Percentiles rank a stretch among this genome's conserved stretches.
Evolutionary conservation across 371 early-diverging fungal genomes (phyloP).

Genomic region (Conidiobolus incongruus): DNA sequence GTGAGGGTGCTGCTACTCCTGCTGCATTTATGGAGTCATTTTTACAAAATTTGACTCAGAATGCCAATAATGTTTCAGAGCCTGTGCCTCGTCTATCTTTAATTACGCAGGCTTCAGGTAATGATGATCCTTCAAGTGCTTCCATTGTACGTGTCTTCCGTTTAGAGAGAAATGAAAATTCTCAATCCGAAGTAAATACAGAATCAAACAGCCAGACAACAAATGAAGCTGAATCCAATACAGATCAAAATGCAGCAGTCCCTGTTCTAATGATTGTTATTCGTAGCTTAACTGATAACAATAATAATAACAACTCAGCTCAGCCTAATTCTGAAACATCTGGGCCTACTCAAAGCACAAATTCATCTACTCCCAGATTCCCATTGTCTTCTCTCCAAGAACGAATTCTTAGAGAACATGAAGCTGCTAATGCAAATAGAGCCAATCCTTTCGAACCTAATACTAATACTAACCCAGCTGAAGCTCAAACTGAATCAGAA

Average conservation of each 20-base stretch:
- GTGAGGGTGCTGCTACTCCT: background rate
- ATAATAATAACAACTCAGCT: background rate
- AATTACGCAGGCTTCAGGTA: background rate
- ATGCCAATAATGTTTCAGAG: background rate
- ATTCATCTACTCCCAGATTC: background rate
- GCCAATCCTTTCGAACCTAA: background rate
- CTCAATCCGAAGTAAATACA: background rate
- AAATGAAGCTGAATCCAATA: background rate
- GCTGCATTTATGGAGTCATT: constrained; percentile 1
- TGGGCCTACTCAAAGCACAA: background rate
- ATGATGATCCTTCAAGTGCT: background rate
- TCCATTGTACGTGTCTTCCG: constrained; percentile 5
- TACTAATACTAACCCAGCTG: constrained; percentile 1
- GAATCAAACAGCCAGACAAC: background rate
- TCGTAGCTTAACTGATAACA: constrained; percentile 4
- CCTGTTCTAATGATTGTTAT: constrained; percentile 10
- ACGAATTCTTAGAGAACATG: background rate
- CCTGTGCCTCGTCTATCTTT: background rate
- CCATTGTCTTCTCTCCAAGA: background rate
- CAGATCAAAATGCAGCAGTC: background rate
- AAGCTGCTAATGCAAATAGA: background rate
- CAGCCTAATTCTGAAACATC: background rate
- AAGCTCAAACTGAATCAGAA: background rate
- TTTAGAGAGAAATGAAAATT: constrained; percentile 1
- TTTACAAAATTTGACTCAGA: background rate